phyloP scores from a whole-genome alignment of 495 filamentous ascomycete genomes.

The Aspergillus bridgeri region DNA sequence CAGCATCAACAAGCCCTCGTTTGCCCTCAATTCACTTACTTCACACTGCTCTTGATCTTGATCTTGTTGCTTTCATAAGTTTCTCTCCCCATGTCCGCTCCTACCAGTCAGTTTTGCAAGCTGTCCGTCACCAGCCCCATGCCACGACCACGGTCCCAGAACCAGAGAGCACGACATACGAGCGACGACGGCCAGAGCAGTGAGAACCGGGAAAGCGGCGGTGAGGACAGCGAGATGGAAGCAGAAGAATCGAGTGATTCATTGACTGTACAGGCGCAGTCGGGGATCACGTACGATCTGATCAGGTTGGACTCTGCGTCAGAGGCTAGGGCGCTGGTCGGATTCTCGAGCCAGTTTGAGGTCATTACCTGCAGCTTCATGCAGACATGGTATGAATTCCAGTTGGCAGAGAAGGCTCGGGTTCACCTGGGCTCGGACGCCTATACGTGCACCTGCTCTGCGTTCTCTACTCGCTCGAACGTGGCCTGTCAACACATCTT shows the following conservation, averaged over 20 bases:
- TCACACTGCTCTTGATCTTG: not conserved
- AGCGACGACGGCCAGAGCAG: slow-evolving; percentile 3
- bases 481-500: slow-evolving; percentile 47
- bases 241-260: slow-evolving; percentile 19
- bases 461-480: slow-evolving; percentile 27
- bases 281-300: slow-evolving; percentile 46
- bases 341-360: slow-evolving; percentile 33
- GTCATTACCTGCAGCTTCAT: slow-evolving; percentile 34
- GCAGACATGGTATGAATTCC: slow-evolving; percentile 34
- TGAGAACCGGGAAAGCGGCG: slow-evolving; percentile 1
- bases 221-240: slow-evolving; percentile 20
- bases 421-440: slow-evolving; percentile 29
- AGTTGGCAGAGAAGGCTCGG: slow-evolving; percentile 31
- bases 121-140: slow-evolving; percentile 38
- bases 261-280: slow-evolving; percentile 28
- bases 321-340: slow-evolving; percentile 35
- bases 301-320: slow-evolving; percentile 32
- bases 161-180: slow-evolving; percentile 20
- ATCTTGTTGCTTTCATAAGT: not conserved
- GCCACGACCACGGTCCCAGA: slow-evolving; percentile 25
- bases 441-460: slow-evolving; percentile 38
- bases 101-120: slow-evolving; percentile 38
- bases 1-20: slow-evolving; percentile 1
- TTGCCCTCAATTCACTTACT: not conserved
- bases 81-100: slow-evolving; percentile 37